Base-by-base conservation (phyloP, 1,139 yeast genomes). In the Insectozyma bohioensis region DNA sequence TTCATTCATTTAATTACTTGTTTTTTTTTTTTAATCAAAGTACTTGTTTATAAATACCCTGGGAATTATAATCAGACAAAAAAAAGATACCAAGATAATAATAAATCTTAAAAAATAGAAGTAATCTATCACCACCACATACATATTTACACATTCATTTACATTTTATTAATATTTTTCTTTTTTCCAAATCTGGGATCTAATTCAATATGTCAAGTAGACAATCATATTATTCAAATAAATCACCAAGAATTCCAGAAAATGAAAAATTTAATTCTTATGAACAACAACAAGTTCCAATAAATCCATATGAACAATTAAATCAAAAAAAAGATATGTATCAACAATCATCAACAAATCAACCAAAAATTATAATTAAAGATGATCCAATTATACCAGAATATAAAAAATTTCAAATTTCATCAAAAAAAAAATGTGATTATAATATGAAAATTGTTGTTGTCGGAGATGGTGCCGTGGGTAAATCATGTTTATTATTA, bases 401-500 rank as follows among this genome's bases (percentile, higher is more conserved):
- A 31, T 69, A 61, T 45, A 52, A 53, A 12, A 58, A 65, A 40
- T 63, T 58, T 33, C 45, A 52, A 10, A 48, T 52, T 24, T 54
- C 61, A 45, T 49, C 55, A 29, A 62, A 62, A 37, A 56, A 58
- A 32, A 57, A 70, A 31, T 28, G 26, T 7, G 43, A 54, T 30
- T 57, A 70, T 40, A 68, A 70, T 42, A 66, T 78, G 59, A 85
- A 85, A 50, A 61, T 85, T 16, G 92, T 88, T 13, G 90, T 87
- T 14, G 95, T 90, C 4, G 97, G 97, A 4, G 97, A 90, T 56
- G 95, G 95, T 46, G 95, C 94, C 10, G 85, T 95, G 54, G 97
- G 97, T 20, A 90, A 90, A 58, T 90, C 97, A 0, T 85, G 95
- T 46, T 61, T 90, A 41, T 61, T 90, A 39, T 83, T 85, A 19